Conservation (phyloP, 2,329 filamentous ascomycete species). For the Stachybotrys chlorohalonatus region DNA sequence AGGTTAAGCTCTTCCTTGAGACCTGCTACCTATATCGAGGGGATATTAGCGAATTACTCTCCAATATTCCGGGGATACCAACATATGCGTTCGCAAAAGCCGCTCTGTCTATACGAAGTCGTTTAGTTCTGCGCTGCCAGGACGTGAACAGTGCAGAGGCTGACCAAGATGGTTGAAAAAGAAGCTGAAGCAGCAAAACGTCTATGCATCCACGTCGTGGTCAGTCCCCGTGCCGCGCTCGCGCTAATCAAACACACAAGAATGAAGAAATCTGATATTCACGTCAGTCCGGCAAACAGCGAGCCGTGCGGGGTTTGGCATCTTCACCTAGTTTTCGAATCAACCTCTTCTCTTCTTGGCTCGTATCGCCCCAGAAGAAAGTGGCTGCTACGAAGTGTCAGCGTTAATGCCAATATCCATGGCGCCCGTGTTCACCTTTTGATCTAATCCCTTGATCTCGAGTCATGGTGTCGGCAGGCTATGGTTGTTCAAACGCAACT, state of each 20-base stretch:
- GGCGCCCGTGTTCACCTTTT: not conserved
- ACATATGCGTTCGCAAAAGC: slow-evolving; percentile 31
- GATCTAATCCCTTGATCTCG: not conserved
- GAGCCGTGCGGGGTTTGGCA: not conserved
- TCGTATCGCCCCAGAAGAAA: not conserved
- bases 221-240: not conserved
- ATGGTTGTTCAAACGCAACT: not conserved
- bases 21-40: slow-evolving; percentile 22
- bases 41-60: not conserved
- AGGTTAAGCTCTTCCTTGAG: slow-evolving; percentile 33
- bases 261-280: slow-evolving; percentile 20
- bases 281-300: not conserved
- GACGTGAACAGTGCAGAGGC: not conserved
- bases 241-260: slow-evolving; percentile 6
- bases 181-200: slow-evolving; percentile 23
- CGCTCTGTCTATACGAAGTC: slow-evolving; percentile 6
- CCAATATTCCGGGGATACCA: not conserved
- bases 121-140: not conserved
- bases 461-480: not conserved
- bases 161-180: slow-evolving; percentile 30
- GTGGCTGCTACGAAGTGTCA: not conserved
- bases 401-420: not conserved
- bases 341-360: not conserved
- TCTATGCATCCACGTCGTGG: slow-evolving; percentile 3
- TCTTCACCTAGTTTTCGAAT: not conserved